Percentiles rank a stretch among this genome's conserved stretches.
Conservation (phyloP, 1,284 basidiomycete genomes). For the Moniliella sp. region DNA sequence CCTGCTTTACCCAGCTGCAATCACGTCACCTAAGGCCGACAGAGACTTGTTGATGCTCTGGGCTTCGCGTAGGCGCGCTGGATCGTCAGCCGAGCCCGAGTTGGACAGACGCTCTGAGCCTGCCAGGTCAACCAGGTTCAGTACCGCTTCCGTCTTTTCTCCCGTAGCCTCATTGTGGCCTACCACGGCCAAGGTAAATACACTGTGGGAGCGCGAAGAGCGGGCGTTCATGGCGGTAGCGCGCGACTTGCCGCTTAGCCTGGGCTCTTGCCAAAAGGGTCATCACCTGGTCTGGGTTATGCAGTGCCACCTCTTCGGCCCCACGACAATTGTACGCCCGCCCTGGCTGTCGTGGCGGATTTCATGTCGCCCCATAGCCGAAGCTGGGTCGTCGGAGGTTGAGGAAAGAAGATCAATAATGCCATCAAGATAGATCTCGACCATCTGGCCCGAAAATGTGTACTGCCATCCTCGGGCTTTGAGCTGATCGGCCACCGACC, state of each 20-base stretch:
- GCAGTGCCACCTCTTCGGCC: conserved; percentile 40
- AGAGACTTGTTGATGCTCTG: conserved; percentile 29
- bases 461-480: conserved; percentile 63
- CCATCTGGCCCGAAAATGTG: neutral
- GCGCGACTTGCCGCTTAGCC: conserved; percentile 64
- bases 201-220: conserved; percentile 74
- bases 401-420: conserved; percentile 26
- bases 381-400: conserved; percentile 7
- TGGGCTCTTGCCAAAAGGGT: conserved; percentile 60
- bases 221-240: conserved; percentile 93
- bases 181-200: conserved; percentile 39
- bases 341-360: conserved; percentile 27
- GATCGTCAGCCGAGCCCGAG: conserved; percentile 41
- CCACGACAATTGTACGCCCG: conserved; percentile 37
- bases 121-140: conserved; percentile 42
- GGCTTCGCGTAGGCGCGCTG: conserved; percentile 41
- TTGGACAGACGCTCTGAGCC: conserved; percentile 37
- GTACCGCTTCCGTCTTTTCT: conserved; percentile 9
- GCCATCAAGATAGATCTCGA: conserved; percentile 12
- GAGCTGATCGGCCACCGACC: conserved; percentile 37
- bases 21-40: conserved; percentile 40
- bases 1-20: too few relatives aligned
- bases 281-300: conserved; percentile 38
- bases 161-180: conserved; percentile 5
- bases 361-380: conserved; percentile 36